Base-by-base conservation (phyloP, 2,329 filamentous ascomycete genomes). In the Aureobasidium sp. region DNA sequence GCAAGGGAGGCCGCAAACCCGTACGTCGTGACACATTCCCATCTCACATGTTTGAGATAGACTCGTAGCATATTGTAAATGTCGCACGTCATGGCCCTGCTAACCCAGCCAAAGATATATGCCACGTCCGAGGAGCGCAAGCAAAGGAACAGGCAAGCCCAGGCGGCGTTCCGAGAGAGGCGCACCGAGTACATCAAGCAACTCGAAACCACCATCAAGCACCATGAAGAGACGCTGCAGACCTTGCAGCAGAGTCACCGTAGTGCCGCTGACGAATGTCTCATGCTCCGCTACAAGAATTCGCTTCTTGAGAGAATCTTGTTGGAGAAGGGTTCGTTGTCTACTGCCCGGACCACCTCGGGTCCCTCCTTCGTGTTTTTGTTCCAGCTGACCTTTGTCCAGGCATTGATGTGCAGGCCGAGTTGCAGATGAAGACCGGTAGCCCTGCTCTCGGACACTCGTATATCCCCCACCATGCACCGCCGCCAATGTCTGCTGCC, bases 131-230 rank as follows among this genome's bases (percentile, higher is more conserved):
- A 99, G 76, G 94, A 99, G 77, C 87, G 94, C 71, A 97, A 99
- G 79, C 94, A 97, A 78, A 86, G 94, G 67, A 99, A 99, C 73
- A 83, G 94, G 69, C 94, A 97, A 79, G 94, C 94, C 52, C 94
- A 99, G 77, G 94, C 94, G 60, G 94, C 94, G 63, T 99, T 99
- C 72, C 88, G 94, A 68, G 94, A 99, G 78, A 88, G 94, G 67
- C 87, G 94, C 63, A 97, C 93, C 61, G 94, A 99, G 79, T 99
- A 99, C 76, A 99, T 99, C 79, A 97, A 97, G 79, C 94, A 99
- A 76, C 84, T 99, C 30, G 94, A 99, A 77, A 91, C 93, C 69
- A 96, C 92, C 61, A 97, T 99, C 76, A 93, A 94, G 71, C 90
- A 94, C 68, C 93, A 97, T 81, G 94, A 99, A 77, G 91, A 95